A percentile compares a stretch with the other conserved stretches of the same genome.
These are phyloP conservation scores for Hansenula lynferdii DNA, from an alignment of 1,139 yeast genomes.

Conservation along the genomic window DNA sequence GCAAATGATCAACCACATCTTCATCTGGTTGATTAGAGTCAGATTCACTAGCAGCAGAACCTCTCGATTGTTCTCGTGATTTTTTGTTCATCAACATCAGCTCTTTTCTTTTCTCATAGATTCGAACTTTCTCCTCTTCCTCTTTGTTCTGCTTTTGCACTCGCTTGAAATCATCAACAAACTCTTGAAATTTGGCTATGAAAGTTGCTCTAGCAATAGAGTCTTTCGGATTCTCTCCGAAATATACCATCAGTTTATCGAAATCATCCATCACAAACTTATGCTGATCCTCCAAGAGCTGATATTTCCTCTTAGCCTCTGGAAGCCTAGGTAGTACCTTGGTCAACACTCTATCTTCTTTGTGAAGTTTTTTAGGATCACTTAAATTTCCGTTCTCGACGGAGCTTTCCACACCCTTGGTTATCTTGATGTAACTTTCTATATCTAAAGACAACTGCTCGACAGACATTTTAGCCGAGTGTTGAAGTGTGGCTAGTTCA, in stretches of 20 bases:
- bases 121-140: conserved; percentile 73
- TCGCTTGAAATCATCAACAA: conserved; percentile 68
- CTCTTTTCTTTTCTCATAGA: conserved; percentile 67
- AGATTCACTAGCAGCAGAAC: conserved; percentile 19
- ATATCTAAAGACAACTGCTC: conserved; percentile 78
- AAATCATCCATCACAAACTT: conserved; percentile 50
- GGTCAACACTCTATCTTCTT: conserved; percentile 61
- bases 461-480: conserved; percentile 63
- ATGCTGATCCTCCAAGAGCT: conserved; percentile 51
- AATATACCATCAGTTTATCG: conserved; percentile 62
- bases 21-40: conserved; percentile 14
- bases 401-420: conserved; percentile 52
- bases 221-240: conserved; percentile 77
- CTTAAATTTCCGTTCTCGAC: conserved; percentile 71
- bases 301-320: conserved; percentile 59
- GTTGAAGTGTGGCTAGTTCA: conserved; percentile 61
- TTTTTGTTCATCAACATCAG: conserved; percentile 32
- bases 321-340: conserved; percentile 49
- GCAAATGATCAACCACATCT: conserved; percentile 67
- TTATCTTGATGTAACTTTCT: conserved; percentile 48
- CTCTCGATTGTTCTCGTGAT: conserved; percentile 22
- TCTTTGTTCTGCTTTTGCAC: conserved; percentile 74
- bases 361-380: conserved; percentile 63
- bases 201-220: conserved; percentile 58
- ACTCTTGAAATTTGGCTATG: conserved; percentile 67